These are phyloP conservation scores for Aphanomyces euteiches DNA, from an alignment of 352 stramenopile genomes.

Conservation along the genomic window DNA sequence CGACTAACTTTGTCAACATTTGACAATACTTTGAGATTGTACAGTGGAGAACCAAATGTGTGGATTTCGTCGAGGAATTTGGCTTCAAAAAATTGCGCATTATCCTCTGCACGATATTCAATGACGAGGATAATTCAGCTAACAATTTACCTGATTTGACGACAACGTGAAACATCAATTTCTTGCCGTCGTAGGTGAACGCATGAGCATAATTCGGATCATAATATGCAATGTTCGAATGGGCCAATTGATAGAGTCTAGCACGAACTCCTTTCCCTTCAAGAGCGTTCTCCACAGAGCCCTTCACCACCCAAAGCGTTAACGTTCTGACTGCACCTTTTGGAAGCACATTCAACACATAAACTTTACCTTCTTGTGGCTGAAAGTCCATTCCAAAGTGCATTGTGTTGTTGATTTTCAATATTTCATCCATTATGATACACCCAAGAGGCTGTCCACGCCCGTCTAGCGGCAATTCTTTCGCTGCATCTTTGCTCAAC, in stretches of 20 bases:
- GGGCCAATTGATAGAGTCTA: background rate
- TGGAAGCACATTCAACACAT: too few species aligned
- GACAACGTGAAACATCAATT: background rate
- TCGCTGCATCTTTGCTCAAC: conserved; percentile 18
- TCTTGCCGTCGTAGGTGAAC: background rate
- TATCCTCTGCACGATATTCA: background rate
- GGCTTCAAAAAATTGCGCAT: background rate
- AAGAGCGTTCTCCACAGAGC: background rate
- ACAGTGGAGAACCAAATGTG: background rate
- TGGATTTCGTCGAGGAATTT: background rate
- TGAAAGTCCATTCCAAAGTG: too few species aligned
- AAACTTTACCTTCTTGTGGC: too few species aligned
- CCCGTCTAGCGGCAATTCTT: background rate
- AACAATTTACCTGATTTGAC: background rate
- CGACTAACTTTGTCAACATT: background rate
- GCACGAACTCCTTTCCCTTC: background rate
- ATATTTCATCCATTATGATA: conserved; percentile 6
- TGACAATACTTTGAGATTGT: background rate
- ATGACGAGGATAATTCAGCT: background rate
- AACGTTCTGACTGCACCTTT: conserved; percentile 20
- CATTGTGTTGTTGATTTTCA: background rate
- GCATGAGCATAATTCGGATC: background rate
- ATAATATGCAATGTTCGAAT: background rate
- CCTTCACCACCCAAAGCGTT: background rate
- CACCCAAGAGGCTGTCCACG: background rate